Conservation (phyloP, 106 monocot genomes). For the Dioscorea zingiberensis region DNA sequence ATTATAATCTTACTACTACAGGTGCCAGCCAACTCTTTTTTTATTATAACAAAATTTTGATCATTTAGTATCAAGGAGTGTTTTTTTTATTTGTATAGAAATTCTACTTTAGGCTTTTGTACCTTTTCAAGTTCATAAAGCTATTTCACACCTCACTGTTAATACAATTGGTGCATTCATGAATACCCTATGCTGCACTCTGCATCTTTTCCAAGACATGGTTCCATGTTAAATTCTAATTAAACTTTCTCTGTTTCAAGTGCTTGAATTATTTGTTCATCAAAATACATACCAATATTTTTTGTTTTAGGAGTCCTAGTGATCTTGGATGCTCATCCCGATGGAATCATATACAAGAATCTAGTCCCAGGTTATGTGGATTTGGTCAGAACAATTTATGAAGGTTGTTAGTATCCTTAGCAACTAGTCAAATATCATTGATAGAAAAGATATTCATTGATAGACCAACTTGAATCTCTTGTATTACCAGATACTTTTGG, state of each 20-base stretch:
- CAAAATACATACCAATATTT: not conserved
- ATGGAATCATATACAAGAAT: slow-evolving; percentile 68
- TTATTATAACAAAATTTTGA: no score
- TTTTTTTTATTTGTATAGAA: no score
- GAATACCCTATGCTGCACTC: not conserved
- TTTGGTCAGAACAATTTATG: slow-evolving; percentile 81
- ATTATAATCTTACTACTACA: no score
- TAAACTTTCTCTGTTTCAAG: not conserved
- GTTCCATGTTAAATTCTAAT: no score
- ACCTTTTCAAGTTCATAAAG: no score
- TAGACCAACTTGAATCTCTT: not conserved
- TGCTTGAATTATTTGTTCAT: not conserved
- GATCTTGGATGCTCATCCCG: slow-evolving; percentile 77
- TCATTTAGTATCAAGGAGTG: no score
- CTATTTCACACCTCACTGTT: not conserved
- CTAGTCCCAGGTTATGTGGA: slow-evolving; percentile 85
- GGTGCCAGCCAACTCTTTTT: no score
- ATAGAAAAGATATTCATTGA: not conserved
- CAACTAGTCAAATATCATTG: not conserved
- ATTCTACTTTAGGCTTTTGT: no score
- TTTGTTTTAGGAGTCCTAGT: slow-evolving; percentile 65
- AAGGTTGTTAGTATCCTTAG: slow-evolving; percentile 42
- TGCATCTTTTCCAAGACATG: no score
- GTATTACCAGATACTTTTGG: slow-evolving; percentile 78
- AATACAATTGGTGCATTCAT: not conserved